Conservation (phyloP, 805 yeast genomes). For the Schwanniomyces pseudopolymorphus region DNA sequence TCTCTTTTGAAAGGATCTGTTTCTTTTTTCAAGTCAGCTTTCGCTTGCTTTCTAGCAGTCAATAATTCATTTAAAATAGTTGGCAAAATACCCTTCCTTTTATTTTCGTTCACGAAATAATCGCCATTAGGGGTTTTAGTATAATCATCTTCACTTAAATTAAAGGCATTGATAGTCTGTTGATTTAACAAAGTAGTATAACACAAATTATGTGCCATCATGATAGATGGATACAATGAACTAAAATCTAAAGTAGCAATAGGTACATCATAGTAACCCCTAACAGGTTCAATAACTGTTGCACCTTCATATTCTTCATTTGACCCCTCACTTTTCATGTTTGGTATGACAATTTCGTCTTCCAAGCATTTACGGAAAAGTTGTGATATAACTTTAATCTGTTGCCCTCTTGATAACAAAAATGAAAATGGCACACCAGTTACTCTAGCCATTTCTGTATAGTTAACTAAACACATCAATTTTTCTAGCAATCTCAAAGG, state of each 20-base stretch:
- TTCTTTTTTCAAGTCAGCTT: conserved; percentile 84
- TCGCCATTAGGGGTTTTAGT: conserved; percentile 90
- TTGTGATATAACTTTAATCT: conserved; percentile 95
- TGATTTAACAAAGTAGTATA: conserved; percentile 83
- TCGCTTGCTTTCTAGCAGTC: conserved; percentile 90
- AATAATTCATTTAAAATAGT: conserved; percentile 86
- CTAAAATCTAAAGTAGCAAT: conserved; percentile 98
- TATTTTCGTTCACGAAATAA: conserved; percentile 68
- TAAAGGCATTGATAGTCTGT: conserved; percentile 63
- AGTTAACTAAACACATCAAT: conserved; percentile 93
- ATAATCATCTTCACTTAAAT: conserved; percentile 72
- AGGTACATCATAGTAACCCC: conserved; percentile 96
- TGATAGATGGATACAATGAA: conserved; percentile 94
- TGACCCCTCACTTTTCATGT: conserved; percentile 76
- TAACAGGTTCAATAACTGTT: conserved; percentile 92
- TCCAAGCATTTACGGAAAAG: conserved; percentile 88
- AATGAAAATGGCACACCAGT: conserved; percentile 97
- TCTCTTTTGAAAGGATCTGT: conserved; percentile 92
- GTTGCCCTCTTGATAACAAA: conserved; percentile 90
- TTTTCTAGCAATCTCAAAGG: conserved; percentile 88
- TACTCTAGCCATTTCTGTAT: conserved; percentile 99
- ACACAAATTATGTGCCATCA: conserved; percentile 98
- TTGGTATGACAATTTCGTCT: conserved; percentile 86
- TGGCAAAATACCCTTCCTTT: conserved; percentile 85
- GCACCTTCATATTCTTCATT: conserved; percentile 98